Evolutionary conservation across 202 grass and related monocot genomes (phyloP).

Genomic region (Eragrostis tef): DNA sequence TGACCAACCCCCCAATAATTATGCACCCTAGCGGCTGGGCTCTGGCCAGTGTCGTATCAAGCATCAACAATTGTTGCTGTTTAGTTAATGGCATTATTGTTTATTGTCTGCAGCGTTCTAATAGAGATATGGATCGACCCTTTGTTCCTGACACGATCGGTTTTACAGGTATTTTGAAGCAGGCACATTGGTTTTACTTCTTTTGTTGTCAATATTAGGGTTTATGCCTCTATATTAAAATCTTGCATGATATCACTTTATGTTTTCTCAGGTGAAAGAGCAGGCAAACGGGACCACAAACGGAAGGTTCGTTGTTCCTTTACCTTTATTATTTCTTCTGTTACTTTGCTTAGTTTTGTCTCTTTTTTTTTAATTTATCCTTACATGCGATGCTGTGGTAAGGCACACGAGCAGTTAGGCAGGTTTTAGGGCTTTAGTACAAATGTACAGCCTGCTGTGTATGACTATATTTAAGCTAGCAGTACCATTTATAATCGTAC

Average conservation of each 20-base stretch:
- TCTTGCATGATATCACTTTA: conserved; percentile 16
- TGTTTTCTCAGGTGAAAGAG: conserved; percentile 76
- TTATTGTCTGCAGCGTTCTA: conserved; percentile 69
- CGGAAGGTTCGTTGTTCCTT: conserved; percentile 72
- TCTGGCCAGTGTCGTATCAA: no score
- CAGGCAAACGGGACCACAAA: conserved; percentile 88
- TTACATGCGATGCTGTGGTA: neutral
- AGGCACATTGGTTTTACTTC: conserved; percentile 4
- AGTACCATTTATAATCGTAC: neutral
- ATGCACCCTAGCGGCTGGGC: neutral
- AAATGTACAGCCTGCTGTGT: conserved; percentile 4
- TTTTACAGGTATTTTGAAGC: conserved; percentile 70
- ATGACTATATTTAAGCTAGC: neutral
- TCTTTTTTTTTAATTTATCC: conserved; percentile 15
- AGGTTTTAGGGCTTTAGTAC: conserved; percentile 35
- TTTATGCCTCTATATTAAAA: conserved; percentile 2
- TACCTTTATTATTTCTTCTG: neutral
- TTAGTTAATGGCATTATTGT: conserved; percentile 34
- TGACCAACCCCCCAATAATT: conserved; percentile 4
- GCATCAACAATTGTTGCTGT: conserved; percentile 15
- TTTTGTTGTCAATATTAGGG: conserved; percentile 8
- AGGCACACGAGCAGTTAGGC: neutral
- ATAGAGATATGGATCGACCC: conserved; percentile 78
- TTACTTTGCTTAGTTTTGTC: conserved; percentile 25
- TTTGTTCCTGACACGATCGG: conserved; percentile 67